Evolutionary conservation across 345 rosid genomes (phyloP).

Genomic region (Corymbia maculata): DNA sequence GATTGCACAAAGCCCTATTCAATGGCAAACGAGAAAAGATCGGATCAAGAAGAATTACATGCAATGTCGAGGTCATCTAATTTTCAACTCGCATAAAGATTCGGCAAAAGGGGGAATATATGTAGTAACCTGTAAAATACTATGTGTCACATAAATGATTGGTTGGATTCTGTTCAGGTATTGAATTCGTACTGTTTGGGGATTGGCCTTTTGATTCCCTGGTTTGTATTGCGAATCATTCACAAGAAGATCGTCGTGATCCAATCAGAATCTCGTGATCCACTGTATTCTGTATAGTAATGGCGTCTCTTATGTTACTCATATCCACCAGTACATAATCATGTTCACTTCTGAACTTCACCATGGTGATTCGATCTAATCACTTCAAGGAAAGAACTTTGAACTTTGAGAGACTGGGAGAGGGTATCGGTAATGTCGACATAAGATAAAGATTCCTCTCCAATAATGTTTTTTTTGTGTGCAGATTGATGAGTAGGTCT

Average conservation of each 20-base stretch:
- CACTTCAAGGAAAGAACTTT: neutral
- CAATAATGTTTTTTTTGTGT: neutral
- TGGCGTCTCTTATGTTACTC: neutral
- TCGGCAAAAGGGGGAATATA: neutral
- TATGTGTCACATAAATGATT: neutral
- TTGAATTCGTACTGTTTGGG: neutral
- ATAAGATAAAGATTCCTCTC: neutral
- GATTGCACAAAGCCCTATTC: neutral
- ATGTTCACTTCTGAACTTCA: neutral
- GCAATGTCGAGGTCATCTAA: neutral
- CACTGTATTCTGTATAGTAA: neutral
- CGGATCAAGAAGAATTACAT: neutral
- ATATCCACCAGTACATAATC: neutral
- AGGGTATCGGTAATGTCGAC: neutral
- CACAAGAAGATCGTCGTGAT: neutral
- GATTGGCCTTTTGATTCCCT: neutral
- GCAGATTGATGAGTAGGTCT: neutral
- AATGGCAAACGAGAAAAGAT: neutral
- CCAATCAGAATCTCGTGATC: neutral
- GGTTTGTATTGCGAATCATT: neutral
- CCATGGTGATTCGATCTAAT: neutral
- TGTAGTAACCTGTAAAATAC: neutral
- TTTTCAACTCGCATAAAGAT: neutral
- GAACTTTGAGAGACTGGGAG: neutral
- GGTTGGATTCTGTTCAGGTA: neutral